These are phyloP conservation scores for Blumeria graminis DNA, from an alignment of 2,329 filamentous ascomycete genomes.

Conservation along the genomic window DNA sequence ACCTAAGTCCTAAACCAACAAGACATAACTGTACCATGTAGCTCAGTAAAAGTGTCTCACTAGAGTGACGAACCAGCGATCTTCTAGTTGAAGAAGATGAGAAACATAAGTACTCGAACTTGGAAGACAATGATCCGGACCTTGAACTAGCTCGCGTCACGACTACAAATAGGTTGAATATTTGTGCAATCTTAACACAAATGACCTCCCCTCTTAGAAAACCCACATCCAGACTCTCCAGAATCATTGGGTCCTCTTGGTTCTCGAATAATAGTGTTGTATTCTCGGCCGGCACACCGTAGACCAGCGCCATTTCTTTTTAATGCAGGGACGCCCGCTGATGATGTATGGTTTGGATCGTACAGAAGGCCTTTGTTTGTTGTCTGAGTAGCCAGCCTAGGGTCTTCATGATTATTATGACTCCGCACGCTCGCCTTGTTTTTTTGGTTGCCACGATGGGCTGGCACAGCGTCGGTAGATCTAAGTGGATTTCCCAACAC, in stretches of 20 bases:
- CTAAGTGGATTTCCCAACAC: too few relatives aligned
- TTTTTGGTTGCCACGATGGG: too few relatives aligned
- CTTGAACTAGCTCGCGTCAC: too few relatives aligned
- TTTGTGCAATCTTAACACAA: conserved; percentile 19
- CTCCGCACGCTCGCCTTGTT: too few relatives aligned
- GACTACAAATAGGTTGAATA: conserved; percentile 1
- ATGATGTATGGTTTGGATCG: conserved; percentile 49
- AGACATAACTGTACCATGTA: too few relatives aligned
- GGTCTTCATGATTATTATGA: conserved; percentile 12
- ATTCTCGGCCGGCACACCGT: conserved; percentile 26
- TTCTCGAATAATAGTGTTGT: conserved; percentile 44
- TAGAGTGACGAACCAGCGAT: too few relatives aligned
- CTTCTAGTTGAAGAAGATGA: too few relatives aligned
- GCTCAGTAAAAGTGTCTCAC: too few relatives aligned
- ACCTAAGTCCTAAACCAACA: too few relatives aligned
- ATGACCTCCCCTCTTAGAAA: conserved; percentile 38
- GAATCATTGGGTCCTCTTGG: conserved; percentile 58
- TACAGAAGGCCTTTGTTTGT: conserved; percentile 35
- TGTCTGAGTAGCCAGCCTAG: conserved; percentile 15
- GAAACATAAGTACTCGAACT: too few relatives aligned
- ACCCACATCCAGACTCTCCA: conserved; percentile 57
- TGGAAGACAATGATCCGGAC: too few relatives aligned
- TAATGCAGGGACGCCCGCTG: conserved; percentile 28
- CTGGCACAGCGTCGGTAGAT: too few relatives aligned
- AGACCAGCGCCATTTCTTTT: conserved; percentile 20